Percentiles rank a stretch among this genome's conserved stretches.
Conservation (phyloP, 176 grass and related monocot genomes). For the Paspalum notatum region DNA sequence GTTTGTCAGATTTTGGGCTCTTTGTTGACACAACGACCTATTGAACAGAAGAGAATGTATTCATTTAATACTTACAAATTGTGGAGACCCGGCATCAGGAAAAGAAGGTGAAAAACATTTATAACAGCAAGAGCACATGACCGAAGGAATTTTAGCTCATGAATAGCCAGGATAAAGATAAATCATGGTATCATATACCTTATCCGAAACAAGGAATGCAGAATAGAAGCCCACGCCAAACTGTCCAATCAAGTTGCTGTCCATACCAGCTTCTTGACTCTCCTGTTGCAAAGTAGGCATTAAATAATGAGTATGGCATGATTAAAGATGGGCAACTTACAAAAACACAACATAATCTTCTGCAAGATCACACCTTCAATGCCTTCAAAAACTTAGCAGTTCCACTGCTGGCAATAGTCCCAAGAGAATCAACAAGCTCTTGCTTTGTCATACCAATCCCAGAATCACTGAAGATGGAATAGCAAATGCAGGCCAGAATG, state of each 20-base stretch:
- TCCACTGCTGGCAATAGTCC: slow-evolving; percentile 95
- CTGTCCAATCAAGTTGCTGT: slow-evolving; percentile 98
- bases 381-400: slow-evolving; percentile 96
- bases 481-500: slow-evolving; percentile 20
- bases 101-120: background rate
- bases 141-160: background rate
- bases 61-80: background rate
- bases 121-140: background rate
- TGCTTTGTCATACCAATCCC: slow-evolving; percentile 98
- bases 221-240: slow-evolving; percentile 99
- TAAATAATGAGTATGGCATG: slow-evolving; percentile 8
- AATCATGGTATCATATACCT: slow-evolving; percentile 59
- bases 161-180: slow-evolving; percentile 2
- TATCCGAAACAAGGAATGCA: slow-evolving; percentile 90
- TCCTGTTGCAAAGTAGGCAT: slow-evolving; percentile 59
- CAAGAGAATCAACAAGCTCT: slow-evolving; percentile 91
- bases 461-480: slow-evolving; percentile 66
- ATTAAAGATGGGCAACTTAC: background rate
- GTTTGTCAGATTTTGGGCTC: slow-evolving; percentile 94
- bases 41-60: slow-evolving; percentile 23
- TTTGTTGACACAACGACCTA: slow-evolving; percentile 93
- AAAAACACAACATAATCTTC: background rate
- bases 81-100: background rate
- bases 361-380: slow-evolving; percentile 65
- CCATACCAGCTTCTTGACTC: slow-evolving; percentile 81